Base-by-base conservation (phyloP, 352 stramenopile genomes). In the Pythium sukuiense region DNA sequence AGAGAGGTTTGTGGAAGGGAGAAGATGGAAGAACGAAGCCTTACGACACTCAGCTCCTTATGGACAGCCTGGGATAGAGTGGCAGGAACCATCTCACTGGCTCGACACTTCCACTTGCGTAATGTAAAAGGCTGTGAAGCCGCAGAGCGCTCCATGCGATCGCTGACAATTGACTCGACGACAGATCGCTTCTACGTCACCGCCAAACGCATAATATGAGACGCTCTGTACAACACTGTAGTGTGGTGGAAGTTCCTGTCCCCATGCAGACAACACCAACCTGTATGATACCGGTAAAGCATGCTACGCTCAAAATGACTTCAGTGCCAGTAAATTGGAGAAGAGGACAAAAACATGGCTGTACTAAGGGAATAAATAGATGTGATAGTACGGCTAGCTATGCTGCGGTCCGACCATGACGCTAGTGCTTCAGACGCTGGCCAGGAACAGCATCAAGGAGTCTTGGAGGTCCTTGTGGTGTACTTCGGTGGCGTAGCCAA, bases 401-500 rank as follows among this genome's bases (percentile, higher is more conserved):
- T 2, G 45, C 20, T 52, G 18, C 45, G 2, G 18, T 27, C 12
- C 37, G 18, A 43, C 37, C 14, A 16, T n/a, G 37, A 43, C 9
- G 13, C 6, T 46, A 20, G 14, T 20, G n/a, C 14, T 33, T 60
- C 29, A 69, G 33, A 69, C 63, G 58, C 52, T 48, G 6, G 57
- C 49, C 13, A 71, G 59, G 55, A 72, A 72, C 18, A 72, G 55
- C 48, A 65, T 55, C 13, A 72, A 56, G n/a, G 65, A 72, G 24
- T 72, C 65, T 8, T 61, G 35, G 20, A 72, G 68, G 53, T 89
- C 75, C 41, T 83, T 68, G 1, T 67, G 62, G 53, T 85, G 62
- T n/a, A 79, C 63, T 7, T 77, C 60, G 12, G 83, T 70, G 55
- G 81, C 76, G 7, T 72, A 74, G 16, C 77, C 59, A n/a, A 76